A percentile compares a stretch with the other conserved stretches of the same genome.
These are phyloP conservation scores for Termitomyces eurrhizus DNA, from an alignment of 768 basidiomycete species.

Conservation along the genomic window DNA sequence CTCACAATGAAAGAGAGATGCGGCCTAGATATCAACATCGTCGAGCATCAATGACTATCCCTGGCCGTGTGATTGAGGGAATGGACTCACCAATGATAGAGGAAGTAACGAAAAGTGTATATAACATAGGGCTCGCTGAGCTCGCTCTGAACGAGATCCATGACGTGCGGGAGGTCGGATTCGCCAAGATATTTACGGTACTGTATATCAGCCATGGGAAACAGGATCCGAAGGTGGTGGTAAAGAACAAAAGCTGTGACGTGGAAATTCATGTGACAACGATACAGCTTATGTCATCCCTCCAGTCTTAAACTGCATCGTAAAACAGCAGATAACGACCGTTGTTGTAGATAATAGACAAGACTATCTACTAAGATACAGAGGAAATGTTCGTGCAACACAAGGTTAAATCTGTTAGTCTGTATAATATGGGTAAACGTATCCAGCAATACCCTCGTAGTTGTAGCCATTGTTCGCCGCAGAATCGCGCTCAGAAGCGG, in stretches of 20 bases:
- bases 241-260: conserved; percentile 9
- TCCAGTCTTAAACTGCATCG: not conserved
- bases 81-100: conserved; percentile 83
- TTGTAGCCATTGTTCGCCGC: conserved; percentile 2
- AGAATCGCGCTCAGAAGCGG: conserved; percentile 9
- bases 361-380: not conserved
- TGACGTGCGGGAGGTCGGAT: conserved; percentile 76
- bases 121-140: conserved; percentile 95
- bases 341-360: not conserved
- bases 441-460: conserved; percentile 11
- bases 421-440: conserved; percentile 4
- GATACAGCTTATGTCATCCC: conserved; percentile 10
- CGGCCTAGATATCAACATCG: conserved; percentile 55
- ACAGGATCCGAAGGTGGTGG: conserved; percentile 3
- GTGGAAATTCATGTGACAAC: conserved; percentile 8
- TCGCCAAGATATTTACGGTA: conserved; percentile 79
- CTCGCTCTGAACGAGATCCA: conserved; percentile 86
- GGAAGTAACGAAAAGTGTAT: conserved; percentile 96
- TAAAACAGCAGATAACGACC: not conserved
- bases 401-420: not conserved
- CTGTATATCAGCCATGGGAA: conserved; percentile 36
- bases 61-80: conserved; percentile 27
- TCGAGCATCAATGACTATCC: conserved; percentile 14
- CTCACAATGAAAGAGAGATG: conserved; percentile 79
- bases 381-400: not conserved